A percentile compares a stretch with the other conserved stretches of the same genome.
Evolutionary conservation across 768 basidiomycete genomes (phyloP).

Genomic region (Naganishia vishniacii): DNA sequence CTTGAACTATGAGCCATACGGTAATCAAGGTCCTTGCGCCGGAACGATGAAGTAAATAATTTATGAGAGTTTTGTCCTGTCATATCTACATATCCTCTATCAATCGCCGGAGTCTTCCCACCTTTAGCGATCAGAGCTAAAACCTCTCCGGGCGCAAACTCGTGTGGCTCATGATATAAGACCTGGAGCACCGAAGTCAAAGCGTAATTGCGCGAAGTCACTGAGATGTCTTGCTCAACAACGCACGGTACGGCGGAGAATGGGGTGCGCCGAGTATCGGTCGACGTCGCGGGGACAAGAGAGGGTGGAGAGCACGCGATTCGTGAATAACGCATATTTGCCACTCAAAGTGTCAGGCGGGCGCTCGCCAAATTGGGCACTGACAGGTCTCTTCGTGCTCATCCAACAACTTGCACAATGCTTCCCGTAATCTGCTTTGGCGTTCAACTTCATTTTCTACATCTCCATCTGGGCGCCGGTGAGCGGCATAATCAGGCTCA

Average conservation of each 20-base stretch:
- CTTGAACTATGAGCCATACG: too few species aligned
- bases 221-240: slow-evolving; percentile 35
- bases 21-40: too few species aligned
- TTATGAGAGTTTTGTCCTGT: too few species aligned
- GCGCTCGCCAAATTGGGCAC: too few species aligned
- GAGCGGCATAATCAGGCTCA: too few species aligned
- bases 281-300: background rate
- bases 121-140: slow-evolving; percentile 42
- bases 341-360: too few species aligned
- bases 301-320: background rate
- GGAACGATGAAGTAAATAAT: too few species aligned
- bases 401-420: slow-evolving; percentile 35
- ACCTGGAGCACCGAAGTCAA: slow-evolving; percentile 39
- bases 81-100: too few species aligned
- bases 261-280: too few species aligned
- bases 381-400: slow-evolving; percentile 36
- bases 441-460: slow-evolving; percentile 32
- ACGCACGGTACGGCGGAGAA: too few species aligned
- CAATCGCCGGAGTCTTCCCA: slow-evolving; percentile 27
- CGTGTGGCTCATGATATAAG: slow-evolving; percentile 37
- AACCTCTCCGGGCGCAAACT: slow-evolving; percentile 43
- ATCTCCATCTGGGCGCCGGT: background rate
- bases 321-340: too few species aligned
- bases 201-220: slow-evolving; percentile 41
- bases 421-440: slow-evolving; percentile 24